A percentile compares a stretch with the other conserved stretches of the same genome.
Conservation (phyloP, 306 rosid species). For the Medicago truncatula region MtrunA17r5.0-ANR NC_053042.1:22169501-22170000, state of each 20-base stretch:
- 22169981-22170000: constrained; percentile 54
- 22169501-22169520: constrained; percentile 55
- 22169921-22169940: constrained; percentile 92
- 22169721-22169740: constrained; percentile 62
- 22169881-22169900: constrained; percentile 64
- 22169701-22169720: constrained; percentile 79
- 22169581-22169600: constrained; percentile 68
- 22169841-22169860: constrained; percentile 45
- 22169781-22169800: constrained; percentile 55
- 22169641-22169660: constrained; percentile 57
- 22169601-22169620: constrained; percentile 62
- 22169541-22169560: constrained; percentile 89
- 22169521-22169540: constrained; percentile 66
- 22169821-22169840: constrained; percentile 35
- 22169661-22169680: constrained; percentile 65
- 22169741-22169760: constrained; percentile 76
- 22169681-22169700: constrained; percentile 75
- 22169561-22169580: constrained; percentile 83
- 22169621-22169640: constrained; percentile 69
- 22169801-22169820: constrained; percentile 48
- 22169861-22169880: constrained; percentile 48
- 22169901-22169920: constrained; percentile 72
- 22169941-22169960: constrained; percentile 78
- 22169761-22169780: constrained; percentile 83
- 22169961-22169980: constrained; percentile 52